These are phyloP conservation scores for Abortiporus biennis DNA, from an alignment of 1,284 basidiomycete genomes.

Conservation along the genomic window DNA sequence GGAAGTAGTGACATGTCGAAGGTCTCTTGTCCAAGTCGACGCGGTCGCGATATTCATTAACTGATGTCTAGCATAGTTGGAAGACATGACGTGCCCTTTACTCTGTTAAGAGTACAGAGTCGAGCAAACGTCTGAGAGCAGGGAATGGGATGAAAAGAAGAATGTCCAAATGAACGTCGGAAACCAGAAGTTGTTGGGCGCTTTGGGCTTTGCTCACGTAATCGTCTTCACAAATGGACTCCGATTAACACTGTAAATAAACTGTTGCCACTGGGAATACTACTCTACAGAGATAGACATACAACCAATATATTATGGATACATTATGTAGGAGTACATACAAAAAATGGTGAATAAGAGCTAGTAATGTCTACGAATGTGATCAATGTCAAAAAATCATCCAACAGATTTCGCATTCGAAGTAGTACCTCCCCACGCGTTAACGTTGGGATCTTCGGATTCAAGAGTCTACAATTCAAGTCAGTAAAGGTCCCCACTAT, in stretches of 20 bases:
- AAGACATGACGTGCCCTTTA: too few relatives aligned
- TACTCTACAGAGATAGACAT: too few relatives aligned
- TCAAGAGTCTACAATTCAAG: slow-evolving; percentile 51
- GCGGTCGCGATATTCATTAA: slow-evolving; percentile 2
- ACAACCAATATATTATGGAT: slow-evolving; percentile 8
- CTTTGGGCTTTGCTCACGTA: too few relatives aligned
- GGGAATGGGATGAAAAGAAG: too few relatives aligned
- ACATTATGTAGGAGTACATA: slow-evolving; percentile 7
- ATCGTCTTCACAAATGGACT: too few relatives aligned
- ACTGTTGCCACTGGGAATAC: too few relatives aligned
- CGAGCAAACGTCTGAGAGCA: too few relatives aligned
- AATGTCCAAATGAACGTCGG: too few relatives aligned
- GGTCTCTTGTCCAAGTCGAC: slow-evolving; percentile 53
- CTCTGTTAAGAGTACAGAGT: too few relatives aligned
- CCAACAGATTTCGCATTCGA: too few relatives aligned
- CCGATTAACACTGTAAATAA: too few relatives aligned
- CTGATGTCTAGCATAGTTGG: not conserved
- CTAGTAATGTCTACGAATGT: not conserved
- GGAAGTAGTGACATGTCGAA: slow-evolving; percentile 55
- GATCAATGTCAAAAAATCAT: not conserved
- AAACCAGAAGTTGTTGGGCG: too few relatives aligned
- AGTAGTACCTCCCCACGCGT: slow-evolving; percentile 1
- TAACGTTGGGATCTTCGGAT: slow-evolving; percentile 47
- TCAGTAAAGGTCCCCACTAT: not conserved
- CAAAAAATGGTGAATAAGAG: not conserved